Evolutionary conservation across 805 yeast genomes (phyloP).

Genomic region (Yamadazyma kitorensis): DNA sequence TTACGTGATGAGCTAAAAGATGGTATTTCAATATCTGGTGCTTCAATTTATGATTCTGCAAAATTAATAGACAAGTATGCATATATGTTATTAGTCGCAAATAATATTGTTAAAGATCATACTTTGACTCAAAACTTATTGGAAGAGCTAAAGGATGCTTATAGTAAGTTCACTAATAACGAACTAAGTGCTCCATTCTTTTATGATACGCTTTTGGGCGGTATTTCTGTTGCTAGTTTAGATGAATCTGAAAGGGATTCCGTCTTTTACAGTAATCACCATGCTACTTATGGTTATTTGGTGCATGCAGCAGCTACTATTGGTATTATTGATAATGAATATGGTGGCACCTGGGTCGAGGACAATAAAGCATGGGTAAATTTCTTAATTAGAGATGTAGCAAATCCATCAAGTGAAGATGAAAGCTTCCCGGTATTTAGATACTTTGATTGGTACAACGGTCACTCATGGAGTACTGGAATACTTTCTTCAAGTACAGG

Average conservation of each 20-base stretch:
- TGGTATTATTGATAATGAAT: conserved; percentile 54
- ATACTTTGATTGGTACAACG: conserved; percentile 68
- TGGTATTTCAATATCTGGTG: no score
- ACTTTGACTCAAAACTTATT: conserved; percentile 31
- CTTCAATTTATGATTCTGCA: conserved; percentile 48
- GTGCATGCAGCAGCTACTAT: conserved; percentile 78
- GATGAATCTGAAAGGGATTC: conserved; percentile 58
- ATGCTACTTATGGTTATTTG: conserved; percentile 80
- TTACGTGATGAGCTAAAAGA: no score
- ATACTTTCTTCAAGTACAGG: conserved; percentile 66
- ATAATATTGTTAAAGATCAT: conserved; percentile 44
- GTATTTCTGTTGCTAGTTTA: conserved; percentile 46
- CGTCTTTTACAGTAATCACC: conserved; percentile 78
- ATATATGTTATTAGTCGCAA: conserved; percentile 47
- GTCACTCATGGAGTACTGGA: conserved; percentile 77
- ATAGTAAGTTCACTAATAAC: conserved; percentile 35
- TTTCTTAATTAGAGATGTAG: conserved; percentile 59
- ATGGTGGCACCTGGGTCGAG: conserved; percentile 51
- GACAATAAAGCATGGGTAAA: conserved; percentile 55
- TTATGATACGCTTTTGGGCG: conserved; percentile 52
- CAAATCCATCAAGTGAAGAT: conserved; percentile 55
- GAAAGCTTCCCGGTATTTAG: conserved; percentile 61
- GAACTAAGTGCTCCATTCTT: conserved; percentile 44
- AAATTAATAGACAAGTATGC: conserved; percentile 54
- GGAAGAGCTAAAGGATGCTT: conserved; percentile 38